These are phyloP conservation scores for Lachnum nothofagi DNA, from an alignment of 2,329 filamentous ascomycete genomes.

Conservation along the genomic window DNA sequence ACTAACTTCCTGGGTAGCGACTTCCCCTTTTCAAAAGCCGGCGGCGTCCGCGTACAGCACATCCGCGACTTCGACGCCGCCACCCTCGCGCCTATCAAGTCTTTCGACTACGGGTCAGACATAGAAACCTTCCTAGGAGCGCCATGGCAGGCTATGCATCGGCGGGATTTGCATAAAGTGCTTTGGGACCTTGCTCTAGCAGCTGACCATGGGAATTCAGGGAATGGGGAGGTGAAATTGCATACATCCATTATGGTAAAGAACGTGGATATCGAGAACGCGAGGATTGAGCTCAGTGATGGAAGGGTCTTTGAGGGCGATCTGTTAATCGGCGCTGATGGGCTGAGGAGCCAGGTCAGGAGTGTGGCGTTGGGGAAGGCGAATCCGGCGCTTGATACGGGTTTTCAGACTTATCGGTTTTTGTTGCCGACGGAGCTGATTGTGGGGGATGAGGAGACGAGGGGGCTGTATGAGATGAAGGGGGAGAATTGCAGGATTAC, in stretches of 20 bases:
- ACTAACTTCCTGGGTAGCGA: background rate
- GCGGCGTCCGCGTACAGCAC: background rate
- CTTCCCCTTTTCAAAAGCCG: background rate
- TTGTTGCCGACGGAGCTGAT: slow-evolving; percentile 3
- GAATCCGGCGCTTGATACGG: slow-evolving; percentile 1
- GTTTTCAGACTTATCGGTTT: slow-evolving; percentile 7
- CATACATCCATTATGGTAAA: background rate
- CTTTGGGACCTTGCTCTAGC: background rate
- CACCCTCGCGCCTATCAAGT: too few species aligned
- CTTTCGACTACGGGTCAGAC: background rate
- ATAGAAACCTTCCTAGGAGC: background rate
- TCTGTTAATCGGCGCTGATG: background rate
- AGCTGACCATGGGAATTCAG: background rate
- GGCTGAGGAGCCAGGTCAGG: background rate
- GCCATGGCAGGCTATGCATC: background rate
- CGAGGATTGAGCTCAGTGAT: background rate
- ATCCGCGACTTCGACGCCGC: too few species aligned
- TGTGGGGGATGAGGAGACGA: background rate
- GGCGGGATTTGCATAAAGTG: background rate
- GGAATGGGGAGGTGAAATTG: background rate
- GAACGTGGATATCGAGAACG: background rate
- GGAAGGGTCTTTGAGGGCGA: background rate
- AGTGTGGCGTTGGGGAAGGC: background rate
- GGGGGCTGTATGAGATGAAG: background rate
- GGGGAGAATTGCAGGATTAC: background rate